Base-by-base conservation (phyloP, 106 monocot genomes). In the Dendrobium nobile region DNA sequence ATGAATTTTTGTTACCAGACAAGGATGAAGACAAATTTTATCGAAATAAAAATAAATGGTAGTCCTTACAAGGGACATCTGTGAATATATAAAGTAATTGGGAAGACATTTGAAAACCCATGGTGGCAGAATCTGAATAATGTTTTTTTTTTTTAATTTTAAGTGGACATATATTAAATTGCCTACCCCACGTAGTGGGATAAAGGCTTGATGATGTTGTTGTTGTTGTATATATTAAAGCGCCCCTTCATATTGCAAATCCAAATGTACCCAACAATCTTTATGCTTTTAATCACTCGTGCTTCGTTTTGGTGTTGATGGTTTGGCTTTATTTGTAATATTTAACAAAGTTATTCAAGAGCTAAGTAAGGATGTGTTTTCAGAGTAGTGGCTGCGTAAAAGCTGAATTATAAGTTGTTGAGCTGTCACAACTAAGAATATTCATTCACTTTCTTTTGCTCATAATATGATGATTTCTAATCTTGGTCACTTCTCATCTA, bases 401-500 rank as follows among this genome's bases (percentile, higher is more conserved):
- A 64, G 51, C 64, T 64, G 64, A 26, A 64, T 26, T 64, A n/a
- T 22, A 26, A n/a, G 24, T 64, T 64, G 22, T 24, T 70, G 70
- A 70, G 15, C 33, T 16, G 22, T 61, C n/a, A n/a, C 61, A 61
- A 61, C n/a, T 0, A 22, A 61, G 70, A 15, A 15, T 17, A 70
- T 3, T 70, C 24, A 68, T 28, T 27, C 10, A 70, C 11, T 70
- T 70, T 75, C 41, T 75, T 75, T 28, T 68, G 48, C 5, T 72
- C 37, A 58, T 56, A 16, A 80, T 58, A 55, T 64, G 54, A 58
- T 56, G 73, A 73, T 78, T 16, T 15, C 5, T 82, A 70, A 42
- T 11, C 24, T 40, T 27, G 70, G 79, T 40, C 28, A 16, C 67
- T 67, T 70, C 45, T 82, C 24, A 55, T 58, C 67, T 87, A 26